Conservation (phyloP, 805 yeast species). For the Candida hungchunana region DNA sequence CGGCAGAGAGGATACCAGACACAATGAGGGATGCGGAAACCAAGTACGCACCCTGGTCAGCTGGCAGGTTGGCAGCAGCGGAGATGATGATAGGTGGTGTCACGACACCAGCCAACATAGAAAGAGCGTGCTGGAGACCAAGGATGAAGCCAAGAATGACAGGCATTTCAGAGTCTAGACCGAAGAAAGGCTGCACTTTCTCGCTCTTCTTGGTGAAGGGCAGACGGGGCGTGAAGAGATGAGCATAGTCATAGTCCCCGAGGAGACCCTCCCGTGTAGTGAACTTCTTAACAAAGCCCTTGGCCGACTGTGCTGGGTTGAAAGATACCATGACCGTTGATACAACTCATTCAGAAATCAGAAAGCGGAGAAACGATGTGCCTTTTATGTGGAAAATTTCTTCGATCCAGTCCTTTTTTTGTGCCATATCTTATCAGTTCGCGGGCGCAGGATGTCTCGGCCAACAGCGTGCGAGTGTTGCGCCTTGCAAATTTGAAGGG, state of each 20-base stretch:
- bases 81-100: constrained; percentile 79
- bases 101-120: constrained; percentile 90
- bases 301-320: background rate
- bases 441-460: background rate
- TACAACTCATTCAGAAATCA: background rate
- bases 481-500: too few relatives aligned
- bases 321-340: background rate
- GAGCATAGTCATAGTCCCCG: constrained; percentile 84
- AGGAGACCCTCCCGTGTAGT: constrained; percentile 76
- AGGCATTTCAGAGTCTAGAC: constrained; percentile 77
- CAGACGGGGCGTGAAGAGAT: constrained; percentile 72
- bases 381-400: too few relatives aligned
- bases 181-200: constrained; percentile 76
- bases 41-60: constrained; percentile 50
- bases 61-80: constrained; percentile 52
- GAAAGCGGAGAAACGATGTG: too few relatives aligned
- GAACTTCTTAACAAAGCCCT: constrained; percentile 32
- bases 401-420: too few relatives aligned
- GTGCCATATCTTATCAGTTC: background rate
- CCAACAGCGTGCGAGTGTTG: constrained; percentile 1
- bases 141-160: constrained; percentile 68
- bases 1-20: constrained; percentile 62
- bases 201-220: constrained; percentile 53
- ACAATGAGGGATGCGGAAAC: constrained; percentile 71
- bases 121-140: constrained; percentile 83